phyloP scores from a whole-genome alignment of 148 eudicot genomes.

The Diospyros lotus region DNA sequence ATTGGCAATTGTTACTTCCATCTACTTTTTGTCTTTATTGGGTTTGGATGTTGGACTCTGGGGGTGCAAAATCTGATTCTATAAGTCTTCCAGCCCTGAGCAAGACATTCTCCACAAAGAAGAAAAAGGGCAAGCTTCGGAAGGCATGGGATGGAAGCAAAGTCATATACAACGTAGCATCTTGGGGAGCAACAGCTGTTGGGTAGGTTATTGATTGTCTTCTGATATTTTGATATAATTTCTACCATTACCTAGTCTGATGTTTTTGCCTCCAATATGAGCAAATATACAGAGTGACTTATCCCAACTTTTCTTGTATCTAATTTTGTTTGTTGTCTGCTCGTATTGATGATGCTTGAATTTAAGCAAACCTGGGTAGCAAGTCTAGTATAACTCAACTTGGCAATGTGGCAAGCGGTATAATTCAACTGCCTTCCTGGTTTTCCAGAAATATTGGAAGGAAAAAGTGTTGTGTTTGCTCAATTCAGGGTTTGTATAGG shows the following conservation, averaged over 20 bases:
- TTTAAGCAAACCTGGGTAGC: background rate
- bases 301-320: background rate
- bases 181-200: slow-evolving; percentile 98
- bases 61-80: slow-evolving; percentile 11
- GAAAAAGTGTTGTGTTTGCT: background rate
- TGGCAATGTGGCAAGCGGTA: background rate
- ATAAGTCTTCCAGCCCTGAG: slow-evolving; percentile 58
- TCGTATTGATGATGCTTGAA: background rate
- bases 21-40: slow-evolving; percentile 2
- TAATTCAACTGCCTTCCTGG: background rate
- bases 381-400: background rate
- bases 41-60: background rate
- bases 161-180: slow-evolving; percentile 92
- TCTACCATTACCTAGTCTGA: background rate
- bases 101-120: slow-evolving; percentile 78
- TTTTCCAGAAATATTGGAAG: background rate
- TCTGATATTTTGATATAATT: background rate
- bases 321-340: background rate
- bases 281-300: background rate
- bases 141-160: slow-evolving; percentile 97
- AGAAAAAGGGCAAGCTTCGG: slow-evolving; percentile 86
- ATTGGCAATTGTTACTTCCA: background rate
- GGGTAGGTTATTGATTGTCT: slow-evolving; percentile 49
- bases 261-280: background rate
- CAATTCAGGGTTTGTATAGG: background rate